Evolutionary conservation across 306 rosid species (phyloP).

Genomic region (Luffa acutangula): DNA sequence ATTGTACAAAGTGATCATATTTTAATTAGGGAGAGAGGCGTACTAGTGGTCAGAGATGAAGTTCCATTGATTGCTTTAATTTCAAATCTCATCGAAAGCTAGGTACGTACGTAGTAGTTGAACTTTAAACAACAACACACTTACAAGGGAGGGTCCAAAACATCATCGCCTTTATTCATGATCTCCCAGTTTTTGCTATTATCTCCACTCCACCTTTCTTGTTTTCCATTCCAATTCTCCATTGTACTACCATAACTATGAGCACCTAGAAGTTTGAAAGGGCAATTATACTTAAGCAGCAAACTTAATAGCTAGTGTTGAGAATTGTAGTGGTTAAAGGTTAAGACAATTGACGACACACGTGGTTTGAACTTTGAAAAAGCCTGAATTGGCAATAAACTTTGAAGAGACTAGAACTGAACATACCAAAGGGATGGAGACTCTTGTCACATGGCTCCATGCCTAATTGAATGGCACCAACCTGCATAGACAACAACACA

Average conservation of each 20-base stretch:
- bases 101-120: background rate
- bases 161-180: slow-evolving; percentile 19
- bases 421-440: background rate
- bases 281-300: slow-evolving; percentile 5
- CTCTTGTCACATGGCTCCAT: too few relatives aligned
- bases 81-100: background rate
- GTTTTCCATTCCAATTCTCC: slow-evolving; percentile 48
- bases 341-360: too few relatives aligned
- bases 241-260: slow-evolving; percentile 66
- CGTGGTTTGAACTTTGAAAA: too few relatives aligned
- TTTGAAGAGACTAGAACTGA: background rate
- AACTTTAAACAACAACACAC: slow-evolving; percentile 13
- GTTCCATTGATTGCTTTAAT: background rate
- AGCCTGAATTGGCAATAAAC: too few relatives aligned
- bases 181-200: slow-evolving; percentile 12
- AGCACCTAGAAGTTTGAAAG: slow-evolving; percentile 50
- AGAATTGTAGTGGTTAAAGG: background rate
- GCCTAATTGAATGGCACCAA: slow-evolving; percentile 17
- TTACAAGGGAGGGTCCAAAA: slow-evolving; percentile 36
- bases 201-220: slow-evolving; percentile 24
- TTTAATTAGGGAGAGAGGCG: too few relatives aligned
- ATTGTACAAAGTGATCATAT: too few relatives aligned
- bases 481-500: slow-evolving; percentile 16
- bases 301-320: background rate
- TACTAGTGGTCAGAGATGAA: too few relatives aligned